Evolutionary conservation across 129 eudicot species (phyloP), one percentile per base, ranked within the genome.

Genomic region (Gnaphalium uliginosum): DNA sequence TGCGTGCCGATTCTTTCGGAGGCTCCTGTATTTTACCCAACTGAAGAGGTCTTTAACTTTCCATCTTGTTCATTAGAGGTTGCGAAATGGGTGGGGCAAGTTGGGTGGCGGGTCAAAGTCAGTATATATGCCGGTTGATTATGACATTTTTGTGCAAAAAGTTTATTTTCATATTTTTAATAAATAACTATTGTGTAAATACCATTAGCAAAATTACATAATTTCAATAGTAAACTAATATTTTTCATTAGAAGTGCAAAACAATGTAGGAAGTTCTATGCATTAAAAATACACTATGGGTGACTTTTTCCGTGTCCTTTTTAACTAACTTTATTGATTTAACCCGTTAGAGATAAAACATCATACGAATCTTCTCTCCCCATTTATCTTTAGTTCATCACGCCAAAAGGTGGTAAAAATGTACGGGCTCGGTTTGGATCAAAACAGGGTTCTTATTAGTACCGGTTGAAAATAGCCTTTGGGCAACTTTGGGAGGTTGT

Each of bases 11-110:
- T 81, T 74, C 86, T 94, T 81, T 80, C 81, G 76, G 93, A 94
- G 26, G 98, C 90, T 84, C 98, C 98, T 54, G 96, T 86, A 59
- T 94, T 90, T 81, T 84, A 94, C 84, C 98, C 98, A 19, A 83
- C 78, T 60, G 92, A 94, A 90, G 89, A 94, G 98, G 98, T 94
- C 70, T 53, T 6, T 59, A 43, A 7, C 56, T 60, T 50, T 39
- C 39, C 35, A 21, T 66, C 25, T 37, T 4, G 53, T 24, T 67
- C 48, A 15, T 61, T 72, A 56, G 33, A 71, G 66, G 61, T 63
- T 65, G 18, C 57, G 25, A 60, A 18, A 74, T 61, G 68, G 30
- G 69, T 10, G 43, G 69, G 66, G 3, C 50, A 5, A 29, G 37
- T 58, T 71, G 66, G n/a, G 76, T 19, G 9, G 33, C 30, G 8